Evolutionary conservation across 169 alveolate genomes (phyloP), one percentile per base, ranked within the genome.

Genomic region (Cryptosporidium ryanae): DNA sequence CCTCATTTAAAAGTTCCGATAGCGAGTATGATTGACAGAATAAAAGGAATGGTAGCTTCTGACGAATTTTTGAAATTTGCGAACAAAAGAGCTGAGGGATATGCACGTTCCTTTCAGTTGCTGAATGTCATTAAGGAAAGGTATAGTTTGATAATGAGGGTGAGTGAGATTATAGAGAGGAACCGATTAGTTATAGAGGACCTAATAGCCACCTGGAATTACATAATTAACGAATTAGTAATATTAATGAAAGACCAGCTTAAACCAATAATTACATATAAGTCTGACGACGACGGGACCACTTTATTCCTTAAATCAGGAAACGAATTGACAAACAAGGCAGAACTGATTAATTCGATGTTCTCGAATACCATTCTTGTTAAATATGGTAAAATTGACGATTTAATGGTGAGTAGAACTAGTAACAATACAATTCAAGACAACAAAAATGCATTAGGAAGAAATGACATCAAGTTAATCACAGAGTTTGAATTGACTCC

Each of bases 71-170:
- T 10, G 8, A 10, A 38, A 38, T 38, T 0, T 10, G 8, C 3
- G 46, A 76, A 50, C 12, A 44, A 55, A 38, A 43, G 21, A 25
- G 12, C 59, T 34, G 59, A 55, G 59, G 63, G 63, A 76, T 59
- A 59, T 25, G 25, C 50, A 12, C 15, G 46, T 17, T 32, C 71
- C 2, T 61, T 17, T 21, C 68, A 61, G 17, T 65, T 76, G 21
- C 2, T 76, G 49, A 61, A 55, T 25, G 70, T 61, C 18, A 57
- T 27, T 15, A 76, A 63, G 32, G 87, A 76, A 43, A 76, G 87
- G 46, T 55, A 63, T 21, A 52, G 59, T 21, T 8, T 8, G 38
- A 76, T 76, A 12, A 55, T 18, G 21, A 27, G 63, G 2, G 27
- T 38, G 7, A 38, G 17, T 1, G 49, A 18, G 1, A 27, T 59